A percentile compares a stretch with the other conserved stretches of the same genome.
These are phyloP conservation scores for Cryphonectria parasitica DNA, from an alignment of 2,329 filamentous ascomycete species.

Conservation along the genomic window DNA sequence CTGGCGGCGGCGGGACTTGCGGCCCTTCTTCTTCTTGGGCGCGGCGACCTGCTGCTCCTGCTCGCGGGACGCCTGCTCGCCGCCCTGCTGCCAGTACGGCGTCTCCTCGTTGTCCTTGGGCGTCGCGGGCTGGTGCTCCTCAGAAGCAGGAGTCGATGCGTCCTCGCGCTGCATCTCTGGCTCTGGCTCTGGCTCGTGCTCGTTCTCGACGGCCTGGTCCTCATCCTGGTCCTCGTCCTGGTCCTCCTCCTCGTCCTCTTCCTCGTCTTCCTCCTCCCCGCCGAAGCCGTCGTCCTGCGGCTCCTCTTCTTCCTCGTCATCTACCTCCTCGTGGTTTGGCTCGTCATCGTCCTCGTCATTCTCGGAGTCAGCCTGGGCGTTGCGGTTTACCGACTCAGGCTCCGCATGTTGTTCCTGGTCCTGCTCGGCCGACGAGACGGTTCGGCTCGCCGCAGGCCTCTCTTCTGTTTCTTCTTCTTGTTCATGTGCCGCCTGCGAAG, in stretches of 20 bases:
- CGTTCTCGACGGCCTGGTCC: constrained; percentile 39
- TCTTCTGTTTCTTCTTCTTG: not conserved
- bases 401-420: not conserved
- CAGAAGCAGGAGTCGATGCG: constrained; percentile 42
- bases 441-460: not conserved
- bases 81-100: constrained; percentile 36
- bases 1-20: constrained; percentile 26
- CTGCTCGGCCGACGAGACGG: not conserved
- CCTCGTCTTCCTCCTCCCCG: constrained; percentile 30
- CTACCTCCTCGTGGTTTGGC: constrained; percentile 26
- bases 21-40: constrained; percentile 32
- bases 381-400: constrained; percentile 15
- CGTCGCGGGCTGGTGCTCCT: constrained; percentile 39
- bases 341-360: not conserved
- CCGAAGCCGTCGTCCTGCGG: constrained; percentile 30
- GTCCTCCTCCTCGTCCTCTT: constrained; percentile 31
- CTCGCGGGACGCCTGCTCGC: constrained; percentile 31
- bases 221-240: no score
- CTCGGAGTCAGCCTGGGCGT: constrained; percentile 7
- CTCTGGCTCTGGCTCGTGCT: constrained; percentile 64
- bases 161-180: constrained; percentile 66
- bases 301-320: constrained; percentile 23
- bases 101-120: constrained; percentile 39
- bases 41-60: constrained; percentile 34
- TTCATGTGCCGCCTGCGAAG: not conserved